These are phyloP conservation scores for Diphasiastrum complanatum DNA, from an alignment of 83 land plant species.

Conservation along the genomic window DNA sequence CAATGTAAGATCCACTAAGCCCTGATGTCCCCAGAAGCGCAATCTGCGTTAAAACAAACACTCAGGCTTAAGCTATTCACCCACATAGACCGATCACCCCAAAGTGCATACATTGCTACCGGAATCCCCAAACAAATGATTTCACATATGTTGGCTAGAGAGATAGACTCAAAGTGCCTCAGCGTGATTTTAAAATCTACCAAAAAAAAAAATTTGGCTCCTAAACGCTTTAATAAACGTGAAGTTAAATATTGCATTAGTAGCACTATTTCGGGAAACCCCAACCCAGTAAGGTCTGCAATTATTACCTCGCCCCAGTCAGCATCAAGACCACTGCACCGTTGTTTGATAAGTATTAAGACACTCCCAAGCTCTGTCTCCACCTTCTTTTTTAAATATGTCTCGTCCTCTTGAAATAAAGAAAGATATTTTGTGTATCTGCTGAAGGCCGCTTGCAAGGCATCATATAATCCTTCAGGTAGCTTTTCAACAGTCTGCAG, in stretches of 20 bases:
- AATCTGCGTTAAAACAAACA: constrained; percentile 46
- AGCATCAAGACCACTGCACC: constrained; percentile 61
- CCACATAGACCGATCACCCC: not conserved
- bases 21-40: constrained; percentile 87
- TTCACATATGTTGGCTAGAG: not conserved
- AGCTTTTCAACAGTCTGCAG: constrained; percentile 63
- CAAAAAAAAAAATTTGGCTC: not conserved
- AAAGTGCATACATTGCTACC: not conserved
- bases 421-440: constrained; percentile 64
- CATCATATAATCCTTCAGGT: constrained; percentile 46
- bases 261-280: not conserved
- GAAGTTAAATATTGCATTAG: no score
- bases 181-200: not conserved
- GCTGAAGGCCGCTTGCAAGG: constrained; percentile 48
- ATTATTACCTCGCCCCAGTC: constrained; percentile 83
- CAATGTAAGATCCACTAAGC: constrained; percentile 82
- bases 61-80: not conserved
- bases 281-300: not conserved
- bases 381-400: constrained; percentile 77
- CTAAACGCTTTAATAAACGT: no score
- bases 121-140: not conserved
- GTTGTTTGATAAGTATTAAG: constrained; percentile 68
- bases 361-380: constrained; percentile 74
- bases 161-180: not conserved
- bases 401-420: constrained; percentile 70